These are phyloP conservation scores for Cocos nucifera DNA, from an alignment of 176 grass and related monocot genomes.

Conservation along the genomic window DNA sequence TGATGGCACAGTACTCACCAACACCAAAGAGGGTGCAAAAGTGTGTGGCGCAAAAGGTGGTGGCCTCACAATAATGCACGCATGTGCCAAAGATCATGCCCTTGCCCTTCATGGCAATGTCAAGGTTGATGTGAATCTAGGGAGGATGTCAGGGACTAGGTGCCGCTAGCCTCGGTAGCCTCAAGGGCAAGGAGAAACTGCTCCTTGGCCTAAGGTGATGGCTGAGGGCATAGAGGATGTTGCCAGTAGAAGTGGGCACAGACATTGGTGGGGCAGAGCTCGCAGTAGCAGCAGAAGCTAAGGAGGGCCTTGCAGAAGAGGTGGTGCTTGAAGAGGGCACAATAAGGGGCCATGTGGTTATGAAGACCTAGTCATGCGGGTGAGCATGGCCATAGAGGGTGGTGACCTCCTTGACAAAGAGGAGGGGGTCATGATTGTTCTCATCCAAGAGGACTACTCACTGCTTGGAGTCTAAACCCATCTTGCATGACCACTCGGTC, in stretches of 20 bases:
- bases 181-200: constrained; percentile 70
- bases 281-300: too few relatives aligned
- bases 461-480: too few relatives aligned
- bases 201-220: constrained; percentile 75
- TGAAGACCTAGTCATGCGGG: too few relatives aligned
- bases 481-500: too few relatives aligned
- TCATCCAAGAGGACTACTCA: too few relatives aligned
- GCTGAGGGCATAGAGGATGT: constrained; percentile 70
- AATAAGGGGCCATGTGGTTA: too few relatives aligned
- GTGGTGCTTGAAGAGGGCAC: too few relatives aligned
- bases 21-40: constrained; percentile 47
- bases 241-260: constrained; percentile 16
- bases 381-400: too few relatives aligned
- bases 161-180: constrained; percentile 64
- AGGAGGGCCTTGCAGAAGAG: too few relatives aligned
- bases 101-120: constrained; percentile 84
- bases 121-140: constrained; percentile 94
- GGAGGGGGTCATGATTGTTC: too few relatives aligned
- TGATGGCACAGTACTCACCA: constrained; percentile 68
- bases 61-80: constrained; percentile 89
- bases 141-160: constrained; percentile 74
- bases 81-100: constrained; percentile 88
- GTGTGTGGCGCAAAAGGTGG: constrained; percentile 80
- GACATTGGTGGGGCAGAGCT: too few relatives aligned
- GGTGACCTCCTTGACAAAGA: too few relatives aligned